These are phyloP conservation scores for Coemansia sp. DNA, from an alignment of 192 early-diverging fungal genomes.

Conservation along the genomic window DNA sequence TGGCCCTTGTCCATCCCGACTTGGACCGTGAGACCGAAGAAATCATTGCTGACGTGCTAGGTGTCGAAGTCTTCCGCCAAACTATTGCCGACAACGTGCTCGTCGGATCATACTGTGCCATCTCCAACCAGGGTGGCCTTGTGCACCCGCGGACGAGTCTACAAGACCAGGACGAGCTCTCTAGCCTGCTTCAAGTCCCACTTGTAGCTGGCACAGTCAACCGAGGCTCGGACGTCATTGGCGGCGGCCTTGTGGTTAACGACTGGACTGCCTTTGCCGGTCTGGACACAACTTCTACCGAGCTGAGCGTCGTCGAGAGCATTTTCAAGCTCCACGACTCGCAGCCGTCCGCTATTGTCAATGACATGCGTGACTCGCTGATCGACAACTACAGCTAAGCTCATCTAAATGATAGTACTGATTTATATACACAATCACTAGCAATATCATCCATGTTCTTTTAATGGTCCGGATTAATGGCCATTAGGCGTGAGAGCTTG, in stretches of 20 bases:
- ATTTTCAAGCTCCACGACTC: constrained; percentile 97
- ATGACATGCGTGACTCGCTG: constrained; percentile 89
- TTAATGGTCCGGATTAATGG: neutral
- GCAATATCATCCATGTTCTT: neutral
- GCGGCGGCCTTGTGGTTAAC: constrained; percentile 95
- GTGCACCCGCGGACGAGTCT: constrained; percentile 94
- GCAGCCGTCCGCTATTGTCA: constrained; percentile 86
- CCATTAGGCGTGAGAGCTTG: constrained; percentile 1
- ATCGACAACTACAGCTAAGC: constrained; percentile 81
- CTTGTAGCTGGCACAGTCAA: constrained; percentile 98
- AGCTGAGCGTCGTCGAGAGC: constrained; percentile 94
- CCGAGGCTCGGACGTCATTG: constrained; percentile 96
- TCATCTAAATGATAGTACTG: neutral
- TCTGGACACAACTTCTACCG: constrained; percentile 93
- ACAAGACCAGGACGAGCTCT: constrained; percentile 98
- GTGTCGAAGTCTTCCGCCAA: constrained; percentile 98
- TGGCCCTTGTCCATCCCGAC: constrained; percentile 97
- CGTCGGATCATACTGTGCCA: constrained; percentile 91
- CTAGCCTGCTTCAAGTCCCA: constrained; percentile 94
- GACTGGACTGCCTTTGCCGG: constrained; percentile 98
- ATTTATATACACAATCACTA: neutral
- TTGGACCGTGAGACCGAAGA: constrained; percentile 98
- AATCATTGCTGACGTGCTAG: constrained; percentile 96
- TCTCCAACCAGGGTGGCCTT: constrained; percentile 97
- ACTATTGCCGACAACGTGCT: constrained; percentile 97